Evolutionary conservation across 2,329 filamentous ascomycete species (phyloP), one percentile per base, ranked within the genome.

Genomic region (Alternaria brassicicola): DNA sequence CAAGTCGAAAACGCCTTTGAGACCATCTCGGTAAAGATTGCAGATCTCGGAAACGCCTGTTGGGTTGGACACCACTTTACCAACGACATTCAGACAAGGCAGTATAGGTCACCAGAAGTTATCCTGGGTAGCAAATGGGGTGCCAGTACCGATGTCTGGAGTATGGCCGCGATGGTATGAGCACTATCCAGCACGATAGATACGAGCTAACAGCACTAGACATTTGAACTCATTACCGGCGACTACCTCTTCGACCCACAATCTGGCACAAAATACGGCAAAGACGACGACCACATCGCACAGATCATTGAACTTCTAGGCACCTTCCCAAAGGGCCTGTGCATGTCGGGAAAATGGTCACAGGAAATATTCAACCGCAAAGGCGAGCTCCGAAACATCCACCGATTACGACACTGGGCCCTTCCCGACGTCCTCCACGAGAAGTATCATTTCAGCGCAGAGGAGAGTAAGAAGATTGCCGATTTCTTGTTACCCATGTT

Each of bases 41-140:
- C 95, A 39, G 95, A 99, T 82, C 83, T 99, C 55, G 95, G 95
- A 59, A 99, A 99, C 76, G 95, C 95, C 19, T 99, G 95, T 82
- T 99, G 95, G 95, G 93, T 97, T 26, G 93, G 93, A 65, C 95
- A 99, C 76, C 95, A 99, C 79, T 99, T 99, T 80, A 99, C 95
- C 74, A 97, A 99, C 76, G 95, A 99, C 76, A 99, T 99, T 71
- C 95, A 99, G 78, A 99, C 95, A 8, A 86, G 95, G 72, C 95
- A 99, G 79, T 99, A 99, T 78, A 86, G 95, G 56, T 98, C 95
- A 1, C 95, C 95, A 1, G 95, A 99, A 79, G 95, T 99, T 55
- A 98, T 99, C 60, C 82, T 99, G 19, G 95, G 95, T 36, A 88
- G 93, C 3, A 98, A 98, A 82, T 99, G 95, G 95, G 95, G 95